Evolutionary conservation across 148 eudicot species (phyloP).

Genomic region (Vaccinium corymbosum): DNA sequence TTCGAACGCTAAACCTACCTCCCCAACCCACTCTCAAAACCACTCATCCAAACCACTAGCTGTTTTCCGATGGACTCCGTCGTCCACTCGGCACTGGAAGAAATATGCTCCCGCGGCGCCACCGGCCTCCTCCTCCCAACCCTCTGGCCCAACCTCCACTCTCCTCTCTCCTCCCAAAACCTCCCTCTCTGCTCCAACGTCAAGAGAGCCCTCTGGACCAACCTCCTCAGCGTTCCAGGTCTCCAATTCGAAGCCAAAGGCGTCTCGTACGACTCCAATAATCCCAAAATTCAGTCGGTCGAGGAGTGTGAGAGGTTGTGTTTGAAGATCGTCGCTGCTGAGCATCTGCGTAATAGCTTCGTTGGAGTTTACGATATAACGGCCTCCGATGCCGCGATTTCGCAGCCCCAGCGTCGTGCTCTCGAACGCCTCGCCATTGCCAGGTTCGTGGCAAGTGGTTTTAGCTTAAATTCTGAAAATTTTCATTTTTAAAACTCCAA

Average conservation of each 20-base stretch:
- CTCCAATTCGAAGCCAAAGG: constrained; percentile 35
- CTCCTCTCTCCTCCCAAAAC: constrained; percentile 43
- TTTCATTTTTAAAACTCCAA: no score
- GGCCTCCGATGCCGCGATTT: constrained; percentile 41
- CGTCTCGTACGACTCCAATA: constrained; percentile 22
- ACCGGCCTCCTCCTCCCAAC: constrained; percentile 47
- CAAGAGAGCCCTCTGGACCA: constrained; percentile 64
- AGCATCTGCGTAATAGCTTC: constrained; percentile 53
- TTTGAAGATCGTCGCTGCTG: constrained; percentile 58
- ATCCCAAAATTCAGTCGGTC: constrained; percentile 21
- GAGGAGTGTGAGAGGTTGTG: constrained; percentile 57
- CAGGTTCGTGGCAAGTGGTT: constrained; percentile 32
- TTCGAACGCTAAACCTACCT: constrained; percentile 35
- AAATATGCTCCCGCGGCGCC: constrained; percentile 55
- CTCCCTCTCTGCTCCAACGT: constrained; percentile 49
- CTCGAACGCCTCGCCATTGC: constrained; percentile 79
- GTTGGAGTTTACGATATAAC: constrained; percentile 65
- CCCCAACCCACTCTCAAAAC: not conserved
- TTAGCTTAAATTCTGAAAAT: no score
- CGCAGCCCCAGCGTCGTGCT: constrained; percentile 43
- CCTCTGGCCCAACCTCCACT: constrained; percentile 54
- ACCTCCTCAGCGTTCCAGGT: constrained; percentile 52
- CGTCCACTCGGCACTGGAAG: constrained; percentile 60
- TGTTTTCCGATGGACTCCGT: constrained; percentile 53
- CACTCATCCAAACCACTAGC: not conserved